Conservation (phyloP, 768 basidiomycete genomes). For the Hericium erinaceus region DNA sequence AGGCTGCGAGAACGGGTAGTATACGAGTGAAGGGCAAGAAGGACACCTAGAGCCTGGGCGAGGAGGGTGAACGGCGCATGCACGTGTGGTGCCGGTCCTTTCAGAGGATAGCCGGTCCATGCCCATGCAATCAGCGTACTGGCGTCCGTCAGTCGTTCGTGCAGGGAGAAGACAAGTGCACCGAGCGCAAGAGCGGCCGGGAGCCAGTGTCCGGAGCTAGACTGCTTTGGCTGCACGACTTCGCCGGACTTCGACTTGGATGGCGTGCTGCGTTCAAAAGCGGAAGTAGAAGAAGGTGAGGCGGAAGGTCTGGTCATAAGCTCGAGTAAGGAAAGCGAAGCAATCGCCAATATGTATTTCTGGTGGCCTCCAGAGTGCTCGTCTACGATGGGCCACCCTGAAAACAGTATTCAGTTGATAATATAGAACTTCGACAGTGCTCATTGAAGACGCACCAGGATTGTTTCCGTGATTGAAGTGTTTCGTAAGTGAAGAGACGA, state of each 20-base stretch:
- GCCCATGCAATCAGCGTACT: constrained; percentile 79
- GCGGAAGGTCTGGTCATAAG: constrained; percentile 33
- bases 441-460: constrained; percentile 37
- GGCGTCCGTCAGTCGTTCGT: constrained; percentile 65
- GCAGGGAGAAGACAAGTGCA: constrained; percentile 59
- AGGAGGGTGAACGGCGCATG: constrained; percentile 62
- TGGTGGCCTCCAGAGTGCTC: constrained; percentile 61
- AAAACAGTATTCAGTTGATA: not conserved
- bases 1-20: not conserved
- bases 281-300: constrained; percentile 8
- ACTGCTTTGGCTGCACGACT: not conserved
- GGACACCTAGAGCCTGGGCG: constrained; percentile 49
- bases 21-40: constrained; percentile 29
- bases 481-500: constrained; percentile 61
- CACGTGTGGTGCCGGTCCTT: constrained; percentile 65
- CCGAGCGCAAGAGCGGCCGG: constrained; percentile 49
- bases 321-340: constrained; percentile 49
- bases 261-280: not conserved
- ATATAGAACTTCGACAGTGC: not conserved
- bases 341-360: constrained; percentile 51
- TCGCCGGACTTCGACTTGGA: not conserved
- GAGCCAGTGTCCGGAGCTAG: constrained; percentile 22
- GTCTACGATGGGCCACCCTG: constrained; percentile 76
- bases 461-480: constrained; percentile 76
- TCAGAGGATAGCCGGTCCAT: constrained; percentile 78